Conservation (phyloP, 306 rosid species). For the Myrica gale region DNA sequence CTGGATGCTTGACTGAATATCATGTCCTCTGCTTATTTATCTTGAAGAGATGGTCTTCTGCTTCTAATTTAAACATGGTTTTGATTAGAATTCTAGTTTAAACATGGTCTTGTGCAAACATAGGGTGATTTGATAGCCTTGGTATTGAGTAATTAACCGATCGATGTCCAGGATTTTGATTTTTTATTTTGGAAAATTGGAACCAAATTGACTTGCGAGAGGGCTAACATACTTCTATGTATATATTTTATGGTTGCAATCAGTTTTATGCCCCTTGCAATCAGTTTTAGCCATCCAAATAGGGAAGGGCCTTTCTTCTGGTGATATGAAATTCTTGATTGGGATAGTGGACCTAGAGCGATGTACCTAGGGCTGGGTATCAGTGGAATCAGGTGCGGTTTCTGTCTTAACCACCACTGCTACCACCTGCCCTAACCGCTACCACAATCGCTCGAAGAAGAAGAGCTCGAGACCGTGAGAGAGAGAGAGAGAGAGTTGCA, state of each 20-base stretch:
- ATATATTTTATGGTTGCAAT: too few species aligned
- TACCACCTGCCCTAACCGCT: too few species aligned
- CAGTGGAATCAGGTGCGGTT: too few species aligned
- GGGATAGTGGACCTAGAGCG: background rate
- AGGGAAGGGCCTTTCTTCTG: background rate
- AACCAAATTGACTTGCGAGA: background rate
- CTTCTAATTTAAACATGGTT: background rate
- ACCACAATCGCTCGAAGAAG: too few species aligned
- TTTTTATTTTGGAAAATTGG: background rate
- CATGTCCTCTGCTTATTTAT: background rate
- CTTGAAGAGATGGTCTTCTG: background rate
- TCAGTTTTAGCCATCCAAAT: background rate
- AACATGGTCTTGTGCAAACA: background rate
- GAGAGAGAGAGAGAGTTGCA: too few species aligned
- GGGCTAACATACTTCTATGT: background rate
- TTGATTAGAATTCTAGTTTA: background rate
- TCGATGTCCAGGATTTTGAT: too few species aligned
- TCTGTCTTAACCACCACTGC: too few species aligned
- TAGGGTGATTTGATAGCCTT: too few species aligned
- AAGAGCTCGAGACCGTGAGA: too few species aligned
- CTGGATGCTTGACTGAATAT: background rate
- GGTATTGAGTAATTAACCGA: background rate
- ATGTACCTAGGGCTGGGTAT: too few species aligned
- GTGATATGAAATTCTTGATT: constrained; percentile 1
- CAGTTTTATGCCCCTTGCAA: too few species aligned